A percentile compares a stretch with the other conserved stretches of the same genome.
Conservation (phyloP, 805 yeast species). For the Cyberlindnera petersonii region DNA sequence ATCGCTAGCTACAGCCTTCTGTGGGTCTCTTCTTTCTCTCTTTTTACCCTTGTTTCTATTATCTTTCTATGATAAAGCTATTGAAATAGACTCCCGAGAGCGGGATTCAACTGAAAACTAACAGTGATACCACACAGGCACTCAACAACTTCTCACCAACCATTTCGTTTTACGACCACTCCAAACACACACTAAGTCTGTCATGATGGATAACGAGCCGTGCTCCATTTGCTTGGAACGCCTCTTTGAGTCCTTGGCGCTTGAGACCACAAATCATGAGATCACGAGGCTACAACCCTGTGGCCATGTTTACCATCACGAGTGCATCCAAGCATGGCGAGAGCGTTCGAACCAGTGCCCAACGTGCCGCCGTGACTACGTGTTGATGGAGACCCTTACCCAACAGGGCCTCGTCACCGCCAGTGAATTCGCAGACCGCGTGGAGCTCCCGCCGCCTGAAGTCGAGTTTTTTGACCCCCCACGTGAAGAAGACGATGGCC, state of each 20-base stretch:
- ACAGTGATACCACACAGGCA: no score
- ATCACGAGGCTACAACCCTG: constrained; percentile 41
- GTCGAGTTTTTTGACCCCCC: constrained; percentile 20
- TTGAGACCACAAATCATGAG: constrained; percentile 23
- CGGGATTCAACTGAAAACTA: no score
- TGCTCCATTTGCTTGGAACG: constrained; percentile 63
- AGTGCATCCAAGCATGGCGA: constrained; percentile 57
- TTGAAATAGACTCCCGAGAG: not conserved
- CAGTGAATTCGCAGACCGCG: constrained; percentile 13
- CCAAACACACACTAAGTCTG: not conserved
- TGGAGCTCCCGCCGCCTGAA: constrained; percentile 7
- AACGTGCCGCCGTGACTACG: constrained; percentile 49
- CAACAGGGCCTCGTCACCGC: constrained; percentile 15
- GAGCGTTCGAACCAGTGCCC: constrained; percentile 57
- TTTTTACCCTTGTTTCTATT: no score
- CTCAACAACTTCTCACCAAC: not conserved
- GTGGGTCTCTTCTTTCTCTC: no score
- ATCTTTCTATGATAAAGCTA: not conserved
- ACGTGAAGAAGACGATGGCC: constrained; percentile 6
- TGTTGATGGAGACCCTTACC: constrained; percentile 34
- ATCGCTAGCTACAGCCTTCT: no score
- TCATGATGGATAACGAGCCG: constrained; percentile 19
- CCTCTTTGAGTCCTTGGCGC: constrained; percentile 22
- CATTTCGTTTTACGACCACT: not conserved
- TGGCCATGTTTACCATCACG: constrained; percentile 51